Conservation (phyloP, 495 filamentous ascomycete genomes). For the Umbilicaria muhlenbergii region DNA sequence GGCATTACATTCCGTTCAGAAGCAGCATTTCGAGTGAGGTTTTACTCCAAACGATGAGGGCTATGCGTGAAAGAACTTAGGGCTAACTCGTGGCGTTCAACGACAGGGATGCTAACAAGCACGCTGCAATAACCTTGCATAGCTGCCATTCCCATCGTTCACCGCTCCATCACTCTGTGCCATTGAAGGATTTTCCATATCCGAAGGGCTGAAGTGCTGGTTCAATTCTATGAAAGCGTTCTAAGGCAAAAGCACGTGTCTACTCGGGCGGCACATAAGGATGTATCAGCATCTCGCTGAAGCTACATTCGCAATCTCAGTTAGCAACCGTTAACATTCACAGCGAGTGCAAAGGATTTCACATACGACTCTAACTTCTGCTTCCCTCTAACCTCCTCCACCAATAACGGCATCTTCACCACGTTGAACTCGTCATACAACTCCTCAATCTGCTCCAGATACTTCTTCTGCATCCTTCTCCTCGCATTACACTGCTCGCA, state of each 20-base stretch:
- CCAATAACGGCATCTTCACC: slow-evolving; percentile 88
- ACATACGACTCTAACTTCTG: slow-evolving; percentile 70
- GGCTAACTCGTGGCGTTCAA: too few species aligned
- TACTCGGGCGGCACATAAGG: slow-evolving; percentile 67
- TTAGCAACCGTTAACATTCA: neutral
- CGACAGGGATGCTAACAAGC: too few species aligned
- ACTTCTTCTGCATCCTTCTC: slow-evolving; percentile 99
- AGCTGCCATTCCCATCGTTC: too few species aligned
- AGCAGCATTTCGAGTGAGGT: too few species aligned
- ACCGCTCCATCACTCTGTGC: too few species aligned
- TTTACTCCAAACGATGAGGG: too few species aligned
- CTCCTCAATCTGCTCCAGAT: slow-evolving; percentile 96
- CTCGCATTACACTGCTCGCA: slow-evolving; percentile 95
- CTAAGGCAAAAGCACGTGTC: slow-evolving; percentile 2
- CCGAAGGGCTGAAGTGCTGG: too few species aligned
- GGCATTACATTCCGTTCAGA: too few species aligned
- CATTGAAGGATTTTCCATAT: too few species aligned
- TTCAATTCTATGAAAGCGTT: too few species aligned
- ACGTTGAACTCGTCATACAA: slow-evolving; percentile 99
- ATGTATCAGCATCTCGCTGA: slow-evolving; percentile 80
- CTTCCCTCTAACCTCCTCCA: slow-evolving; percentile 91
- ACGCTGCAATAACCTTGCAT: too few species aligned
- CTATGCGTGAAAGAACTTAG: too few species aligned
- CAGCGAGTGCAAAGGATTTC: neutral
- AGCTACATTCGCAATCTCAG: slow-evolving; percentile 24